A percentile compares a stretch with the other conserved stretches of the same genome.
phyloP scores from a whole-genome alignment of 306 rosid species.

The Lablab purpureus region DNA sequence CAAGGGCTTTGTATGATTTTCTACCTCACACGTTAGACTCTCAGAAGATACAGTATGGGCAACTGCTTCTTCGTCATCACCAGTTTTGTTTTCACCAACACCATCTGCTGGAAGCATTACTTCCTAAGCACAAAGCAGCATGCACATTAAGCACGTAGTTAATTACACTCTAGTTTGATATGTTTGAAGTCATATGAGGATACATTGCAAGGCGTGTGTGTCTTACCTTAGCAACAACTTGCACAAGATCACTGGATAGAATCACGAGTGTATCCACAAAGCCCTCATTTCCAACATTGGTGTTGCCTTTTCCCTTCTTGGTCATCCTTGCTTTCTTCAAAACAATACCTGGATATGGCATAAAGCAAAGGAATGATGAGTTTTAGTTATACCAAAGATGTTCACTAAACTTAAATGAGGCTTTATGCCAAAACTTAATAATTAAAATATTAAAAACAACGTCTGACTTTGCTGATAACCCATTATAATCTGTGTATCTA shows the following conservation, averaged over 20 bases:
- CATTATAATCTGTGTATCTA: slow-evolving; percentile 19
- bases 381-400: not conserved
- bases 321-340: slow-evolving; percentile 86
- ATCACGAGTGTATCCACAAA: slow-evolving; percentile 75
- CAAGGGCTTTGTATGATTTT: slow-evolving; percentile 46
- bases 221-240: slow-evolving; percentile 83
- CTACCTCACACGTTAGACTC: slow-evolving; percentile 41
- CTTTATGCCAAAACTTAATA: slow-evolving; percentile 1
- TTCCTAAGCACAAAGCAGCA: slow-evolving; percentile 57
- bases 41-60: slow-evolving; percentile 45
- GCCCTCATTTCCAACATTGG: slow-evolving; percentile 60
- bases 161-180: not conserved
- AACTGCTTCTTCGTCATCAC: slow-evolving; percentile 56
- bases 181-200: slow-evolving; percentile 17
- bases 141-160: slow-evolving; percentile 39
- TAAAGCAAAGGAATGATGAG: slow-evolving; percentile 33
- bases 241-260: slow-evolving; percentile 73
- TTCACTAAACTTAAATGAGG: slow-evolving; percentile 11
- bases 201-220: not conserved
- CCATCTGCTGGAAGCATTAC: slow-evolving; percentile 66
- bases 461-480: not conserved
- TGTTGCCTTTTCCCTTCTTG: slow-evolving; percentile 63
- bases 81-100: slow-evolving; percentile 57
- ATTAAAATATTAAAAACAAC: not conserved
- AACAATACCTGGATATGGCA: slow-evolving; percentile 66